Conservation (phyloP, 306 rosid species). For the Pyrus bretschneideri region DNA sequence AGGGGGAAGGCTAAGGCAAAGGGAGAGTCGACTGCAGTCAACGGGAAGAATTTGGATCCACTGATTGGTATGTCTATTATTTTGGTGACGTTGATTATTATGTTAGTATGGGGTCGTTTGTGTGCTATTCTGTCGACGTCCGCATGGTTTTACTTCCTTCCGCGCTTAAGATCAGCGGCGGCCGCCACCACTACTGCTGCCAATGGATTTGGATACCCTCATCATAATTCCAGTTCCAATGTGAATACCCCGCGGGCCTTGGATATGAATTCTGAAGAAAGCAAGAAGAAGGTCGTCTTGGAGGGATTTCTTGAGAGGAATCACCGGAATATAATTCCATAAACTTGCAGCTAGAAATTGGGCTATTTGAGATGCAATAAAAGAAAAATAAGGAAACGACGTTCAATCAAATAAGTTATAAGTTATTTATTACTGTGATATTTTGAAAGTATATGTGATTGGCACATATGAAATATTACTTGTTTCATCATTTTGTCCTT, state of each 20-base stretch:
- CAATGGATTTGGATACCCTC: not conserved
- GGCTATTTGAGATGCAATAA: not conserved
- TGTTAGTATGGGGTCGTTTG: constrained; percentile 57
- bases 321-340: not conserved
- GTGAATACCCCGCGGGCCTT: not conserved
- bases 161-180: constrained; percentile 17
- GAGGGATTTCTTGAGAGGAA: constrained; percentile 34
- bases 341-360: not conserved
- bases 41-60: constrained; percentile 10
- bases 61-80: constrained; percentile 46
- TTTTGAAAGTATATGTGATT: not conserved
- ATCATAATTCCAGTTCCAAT: not conserved
- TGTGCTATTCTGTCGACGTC: constrained; percentile 65
- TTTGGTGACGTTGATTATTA: constrained; percentile 41
- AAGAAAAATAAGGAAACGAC: not conserved
- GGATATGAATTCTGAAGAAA: constrained; percentile 20
- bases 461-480: not conserved
- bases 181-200: not conserved
- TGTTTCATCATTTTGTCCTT: not conserved
- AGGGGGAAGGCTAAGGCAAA: not conserved
- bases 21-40: not conserved
- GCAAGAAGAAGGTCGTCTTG: constrained; percentile 30
- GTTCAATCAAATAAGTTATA: not conserved
- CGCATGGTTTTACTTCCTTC: constrained; percentile 51
- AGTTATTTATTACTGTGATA: too few species aligned